Percentiles rank a stretch among this genome's conserved stretches.
phyloP scores from a whole-genome alignment of 2,329 filamentous ascomycete genomes.

The Diplodia seriata region DNA sequence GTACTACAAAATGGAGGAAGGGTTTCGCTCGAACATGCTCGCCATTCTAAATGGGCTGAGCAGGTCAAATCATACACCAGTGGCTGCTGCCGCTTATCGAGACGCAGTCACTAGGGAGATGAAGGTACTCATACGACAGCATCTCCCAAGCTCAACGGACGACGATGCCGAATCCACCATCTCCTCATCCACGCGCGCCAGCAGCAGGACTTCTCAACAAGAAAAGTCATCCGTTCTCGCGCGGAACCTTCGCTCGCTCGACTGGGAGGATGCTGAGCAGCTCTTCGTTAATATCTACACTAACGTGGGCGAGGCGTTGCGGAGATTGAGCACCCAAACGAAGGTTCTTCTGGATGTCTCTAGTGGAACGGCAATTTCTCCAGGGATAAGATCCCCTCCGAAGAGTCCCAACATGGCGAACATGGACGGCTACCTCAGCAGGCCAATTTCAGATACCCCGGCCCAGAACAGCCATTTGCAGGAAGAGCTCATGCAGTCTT shows the following conservation, averaged over 20 bases:
- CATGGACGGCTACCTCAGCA: slow-evolving; percentile 51
- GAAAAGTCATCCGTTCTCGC: slow-evolving; percentile 90
- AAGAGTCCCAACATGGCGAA: slow-evolving; percentile 54
- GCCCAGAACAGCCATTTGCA: slow-evolving; percentile 54
- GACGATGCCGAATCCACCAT: slow-evolving; percentile 92
- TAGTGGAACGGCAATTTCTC: slow-evolving; percentile 68
- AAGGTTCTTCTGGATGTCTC: slow-evolving; percentile 96
- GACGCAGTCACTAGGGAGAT: slow-evolving; percentile 86
- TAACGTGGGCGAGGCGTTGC: slow-evolving; percentile 82
- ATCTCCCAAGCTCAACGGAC: slow-evolving; percentile 90
- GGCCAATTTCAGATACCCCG: slow-evolving; percentile 34
- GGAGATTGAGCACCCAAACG: slow-evolving; percentile 85
- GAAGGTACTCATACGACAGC: slow-evolving; percentile 80
- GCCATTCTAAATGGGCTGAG: slow-evolving; percentile 80
- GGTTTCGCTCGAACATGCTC: slow-evolving; percentile 73
- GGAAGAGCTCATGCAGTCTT: slow-evolving; percentile 76
- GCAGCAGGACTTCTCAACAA: slow-evolving; percentile 74
- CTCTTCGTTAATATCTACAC: slow-evolving; percentile 85
- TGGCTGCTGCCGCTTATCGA: slow-evolving; percentile 83
- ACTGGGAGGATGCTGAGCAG: slow-evolving; percentile 82
- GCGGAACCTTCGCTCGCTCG: slow-evolving; percentile 83
- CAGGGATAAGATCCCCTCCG: slow-evolving; percentile 56
- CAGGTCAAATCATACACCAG: slow-evolving; percentile 77
- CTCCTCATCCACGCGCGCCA: slow-evolving; percentile 78
- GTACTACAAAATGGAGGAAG: slow-evolving; percentile 76